Evolutionary conservation across 129 eudicot species (phyloP).

Genomic region (Mikania micrantha): DNA sequence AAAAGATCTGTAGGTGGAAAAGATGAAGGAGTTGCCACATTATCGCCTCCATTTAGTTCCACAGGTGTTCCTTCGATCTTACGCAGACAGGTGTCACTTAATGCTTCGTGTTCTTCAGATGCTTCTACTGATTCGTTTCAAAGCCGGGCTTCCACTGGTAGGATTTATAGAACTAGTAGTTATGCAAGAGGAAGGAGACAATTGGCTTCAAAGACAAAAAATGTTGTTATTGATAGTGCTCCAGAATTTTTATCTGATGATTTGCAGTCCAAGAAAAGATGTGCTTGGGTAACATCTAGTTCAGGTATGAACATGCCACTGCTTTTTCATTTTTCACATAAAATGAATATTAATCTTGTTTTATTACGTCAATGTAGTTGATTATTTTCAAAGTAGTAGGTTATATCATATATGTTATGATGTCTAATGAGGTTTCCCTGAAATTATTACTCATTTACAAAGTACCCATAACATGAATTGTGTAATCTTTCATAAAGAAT

Average conservation of each 20-base stretch:
- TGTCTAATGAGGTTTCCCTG: background rate
- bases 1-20: slow-evolving; percentile 32
- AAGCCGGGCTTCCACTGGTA: slow-evolving; percentile 61
- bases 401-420: background rate
- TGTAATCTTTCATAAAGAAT: background rate
- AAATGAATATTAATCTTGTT: background rate
- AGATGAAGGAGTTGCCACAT: slow-evolving; percentile 18
- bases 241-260: slow-evolving; percentile 31
- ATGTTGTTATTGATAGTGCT: slow-evolving; percentile 22
- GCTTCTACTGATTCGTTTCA: slow-evolving; percentile 59
- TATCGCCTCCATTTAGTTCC: slow-evolving; percentile 40
- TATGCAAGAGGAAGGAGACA: slow-evolving; percentile 30
- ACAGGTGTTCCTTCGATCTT: slow-evolving; percentile 40
- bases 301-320: slow-evolving; percentile 38
- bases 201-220: slow-evolving; percentile 33
- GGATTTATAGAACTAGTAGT: slow-evolving; percentile 39
- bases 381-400: background rate
- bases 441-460: background rate
- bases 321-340: too few relatives aligned
- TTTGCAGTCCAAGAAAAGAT: slow-evolving; percentile 39
- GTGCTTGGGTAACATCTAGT: slow-evolving; percentile 73
- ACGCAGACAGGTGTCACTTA: slow-evolving; percentile 38
- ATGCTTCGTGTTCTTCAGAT: slow-evolving; percentile 62
- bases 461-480: background rate
- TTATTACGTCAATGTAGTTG: background rate